phyloP scores from a whole-genome alignment of 495 filamentous ascomycete species.

The Xylaria scruposa region DNA sequence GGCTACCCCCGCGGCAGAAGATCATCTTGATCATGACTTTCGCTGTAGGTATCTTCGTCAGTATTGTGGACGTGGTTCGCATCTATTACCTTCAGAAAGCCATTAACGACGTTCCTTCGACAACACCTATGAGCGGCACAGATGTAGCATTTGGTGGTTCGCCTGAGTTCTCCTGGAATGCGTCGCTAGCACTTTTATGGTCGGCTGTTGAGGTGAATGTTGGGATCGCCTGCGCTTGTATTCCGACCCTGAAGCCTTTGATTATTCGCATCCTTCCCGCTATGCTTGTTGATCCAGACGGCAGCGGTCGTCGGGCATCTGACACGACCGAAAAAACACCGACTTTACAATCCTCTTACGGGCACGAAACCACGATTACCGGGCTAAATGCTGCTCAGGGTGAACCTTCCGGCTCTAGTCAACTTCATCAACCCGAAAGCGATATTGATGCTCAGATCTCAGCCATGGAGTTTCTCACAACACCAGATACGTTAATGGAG shows the following conservation, averaged over 20 bases:
- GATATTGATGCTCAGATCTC: slow-evolving; percentile 50
- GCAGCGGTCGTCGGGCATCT: slow-evolving; percentile 34
- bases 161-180: slow-evolving; percentile 68
- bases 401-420: slow-evolving; percentile 34
- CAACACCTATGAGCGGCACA: slow-evolving; percentile 35
- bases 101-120: slow-evolving; percentile 40
- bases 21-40: slow-evolving; percentile 83
- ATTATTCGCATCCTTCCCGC: slow-evolving; percentile 76
- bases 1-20: slow-evolving; percentile 82
- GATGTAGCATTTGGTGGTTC: slow-evolving; percentile 44
- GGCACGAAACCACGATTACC: slow-evolving; percentile 20
- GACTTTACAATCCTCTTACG: slow-evolving; percentile 30
- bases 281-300: slow-evolving; percentile 62
- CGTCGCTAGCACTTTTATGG: slow-evolving; percentile 89
- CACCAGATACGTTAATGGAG: slow-evolving; percentile 50
- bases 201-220: slow-evolving; percentile 89
- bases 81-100: slow-evolving; percentile 90
- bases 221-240: slow-evolving; percentile 85
- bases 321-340: slow-evolving; percentile 26
- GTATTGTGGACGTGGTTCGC: slow-evolving; percentile 84
- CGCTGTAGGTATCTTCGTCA: slow-evolving; percentile 81
- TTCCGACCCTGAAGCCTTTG: slow-evolving; percentile 87
- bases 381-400: slow-evolving; percentile 19
- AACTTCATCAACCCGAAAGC: slow-evolving; percentile 25
- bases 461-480: slow-evolving; percentile 66